Percentiles rank a stretch among this genome's conserved stretches.
These are phyloP conservation scores for Cystobasidiaceae sp. DNA, from an alignment of 1,284 basidiomycete species.

Conservation along the genomic window DNA sequence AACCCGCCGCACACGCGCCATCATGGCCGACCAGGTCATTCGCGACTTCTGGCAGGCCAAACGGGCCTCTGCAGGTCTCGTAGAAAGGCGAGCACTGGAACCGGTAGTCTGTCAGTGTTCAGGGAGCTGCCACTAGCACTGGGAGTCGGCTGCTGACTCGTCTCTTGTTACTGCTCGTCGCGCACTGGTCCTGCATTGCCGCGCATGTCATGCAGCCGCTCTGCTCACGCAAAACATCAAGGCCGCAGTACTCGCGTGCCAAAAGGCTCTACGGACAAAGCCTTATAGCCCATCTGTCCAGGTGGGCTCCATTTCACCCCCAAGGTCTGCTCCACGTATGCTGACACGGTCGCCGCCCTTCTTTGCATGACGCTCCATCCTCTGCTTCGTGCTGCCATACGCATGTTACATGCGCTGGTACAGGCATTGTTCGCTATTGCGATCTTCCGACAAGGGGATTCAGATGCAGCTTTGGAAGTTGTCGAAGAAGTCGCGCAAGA, in stretches of 20 bases:
- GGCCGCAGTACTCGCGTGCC: slow-evolving; percentile 4
- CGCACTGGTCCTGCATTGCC: background rate
- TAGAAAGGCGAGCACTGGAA: slow-evolving; percentile 15
- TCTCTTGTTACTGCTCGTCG: background rate
- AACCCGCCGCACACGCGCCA: too few relatives aligned
- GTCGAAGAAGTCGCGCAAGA: slow-evolving; percentile 15
- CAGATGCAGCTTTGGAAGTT: background rate
- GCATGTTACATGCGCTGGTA: too few relatives aligned
- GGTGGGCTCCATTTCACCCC: too few relatives aligned
- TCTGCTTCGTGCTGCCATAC: too few relatives aligned
- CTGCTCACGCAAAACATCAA: slow-evolving; percentile 7
- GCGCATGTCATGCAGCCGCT: background rate
- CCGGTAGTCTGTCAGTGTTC: slow-evolving; percentile 29
- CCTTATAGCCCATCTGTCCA: slow-evolving; percentile 25
- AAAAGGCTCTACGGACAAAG: slow-evolving; percentile 13
- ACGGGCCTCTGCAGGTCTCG: slow-evolving; percentile 6
- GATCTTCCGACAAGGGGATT: background rate
- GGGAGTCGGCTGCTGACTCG: too few relatives aligned
- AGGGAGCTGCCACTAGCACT: too few relatives aligned
- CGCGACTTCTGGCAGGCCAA: slow-evolving; percentile 20
- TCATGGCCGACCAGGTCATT: slow-evolving; percentile 23
- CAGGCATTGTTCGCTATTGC: slow-evolving; percentile 11
- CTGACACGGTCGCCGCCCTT: background rate
- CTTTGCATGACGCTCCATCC: background rate
- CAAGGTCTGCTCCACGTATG: too few relatives aligned